These are phyloP conservation scores for Neurospora hispaniola DNA, from an alignment of 495 filamentous ascomycete genomes.

Conservation along the genomic window DNA sequence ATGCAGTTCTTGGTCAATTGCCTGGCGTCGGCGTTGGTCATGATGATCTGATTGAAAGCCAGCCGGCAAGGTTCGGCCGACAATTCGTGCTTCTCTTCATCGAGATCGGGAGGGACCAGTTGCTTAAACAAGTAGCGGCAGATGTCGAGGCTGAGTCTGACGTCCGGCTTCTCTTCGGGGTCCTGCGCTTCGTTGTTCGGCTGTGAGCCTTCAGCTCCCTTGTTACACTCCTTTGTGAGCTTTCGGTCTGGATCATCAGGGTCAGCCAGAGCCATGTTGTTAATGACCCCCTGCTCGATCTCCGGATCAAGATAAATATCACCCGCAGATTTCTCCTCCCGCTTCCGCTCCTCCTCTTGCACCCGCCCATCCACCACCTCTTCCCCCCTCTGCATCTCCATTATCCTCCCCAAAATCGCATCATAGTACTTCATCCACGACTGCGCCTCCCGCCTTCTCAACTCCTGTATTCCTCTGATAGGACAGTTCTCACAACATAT, in stretches of 20 bases:
- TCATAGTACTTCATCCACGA: not conserved
- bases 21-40: not conserved
- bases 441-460: not conserved
- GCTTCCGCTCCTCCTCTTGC: not conserved
- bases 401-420: not conserved
- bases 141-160: not conserved
- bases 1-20: not conserved
- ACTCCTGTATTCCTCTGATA: not conserved
- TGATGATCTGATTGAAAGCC: not conserved
- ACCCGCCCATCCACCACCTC: not conserved
- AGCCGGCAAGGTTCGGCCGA: not conserved
- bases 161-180: not conserved
- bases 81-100: not conserved
- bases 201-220: too few species aligned
- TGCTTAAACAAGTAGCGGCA: not conserved
- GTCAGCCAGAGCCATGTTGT: too few species aligned
- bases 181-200: not conserved
- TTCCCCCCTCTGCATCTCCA: not conserved
- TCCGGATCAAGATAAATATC: not conserved
- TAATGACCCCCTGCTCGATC: too few species aligned
- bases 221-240: not conserved
- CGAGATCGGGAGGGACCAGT: not conserved
- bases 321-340: not conserved
- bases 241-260: too few species aligned
- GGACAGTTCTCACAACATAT: not conserved